A percentile compares a stretch with the other conserved stretches of the same genome.
phyloP scores from a whole-genome alignment of 331 rosid genomes.

The Quercus phellos region DNA sequence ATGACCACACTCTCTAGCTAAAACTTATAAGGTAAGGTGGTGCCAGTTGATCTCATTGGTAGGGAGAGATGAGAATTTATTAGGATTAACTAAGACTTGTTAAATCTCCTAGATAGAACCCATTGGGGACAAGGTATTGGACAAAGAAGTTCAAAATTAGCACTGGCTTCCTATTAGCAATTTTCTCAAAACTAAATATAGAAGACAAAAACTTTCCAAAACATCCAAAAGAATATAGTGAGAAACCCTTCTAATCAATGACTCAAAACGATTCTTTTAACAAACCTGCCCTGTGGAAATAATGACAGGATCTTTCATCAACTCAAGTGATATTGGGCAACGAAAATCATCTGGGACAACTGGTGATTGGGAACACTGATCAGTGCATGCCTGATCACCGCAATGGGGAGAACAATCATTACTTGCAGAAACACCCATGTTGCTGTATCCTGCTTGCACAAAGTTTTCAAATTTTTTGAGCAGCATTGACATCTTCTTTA shows the following conservation, averaged over 20 bases:
- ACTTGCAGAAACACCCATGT: slow-evolving; percentile 24
- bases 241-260: background rate
- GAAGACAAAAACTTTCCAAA: background rate
- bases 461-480: slow-evolving; percentile 60
- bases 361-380: slow-evolving; percentile 30
- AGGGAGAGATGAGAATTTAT: background rate
- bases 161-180: background rate
- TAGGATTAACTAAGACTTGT: background rate
- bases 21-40: no score
- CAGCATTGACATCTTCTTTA: slow-evolving; percentile 46
- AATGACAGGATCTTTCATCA: slow-evolving; percentile 86
- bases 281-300: slow-evolving; percentile 82
- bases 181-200: background rate
- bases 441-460: slow-evolving; percentile 47
- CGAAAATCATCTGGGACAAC: slow-evolving; percentile 71
- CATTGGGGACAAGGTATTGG: background rate
- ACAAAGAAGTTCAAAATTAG: background rate
- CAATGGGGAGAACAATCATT: slow-evolving; percentile 30
- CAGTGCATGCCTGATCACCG: slow-evolving; percentile 28
- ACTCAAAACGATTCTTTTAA: background rate
- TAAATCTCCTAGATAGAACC: background rate
- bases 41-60: background rate
- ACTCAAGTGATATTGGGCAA: slow-evolving; percentile 77
- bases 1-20: no score
- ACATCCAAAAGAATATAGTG: background rate